Base-by-base conservation (phyloP, 192 early-diverging fungal genomes). In the Phycomyces blakesleeanus region DNA sequence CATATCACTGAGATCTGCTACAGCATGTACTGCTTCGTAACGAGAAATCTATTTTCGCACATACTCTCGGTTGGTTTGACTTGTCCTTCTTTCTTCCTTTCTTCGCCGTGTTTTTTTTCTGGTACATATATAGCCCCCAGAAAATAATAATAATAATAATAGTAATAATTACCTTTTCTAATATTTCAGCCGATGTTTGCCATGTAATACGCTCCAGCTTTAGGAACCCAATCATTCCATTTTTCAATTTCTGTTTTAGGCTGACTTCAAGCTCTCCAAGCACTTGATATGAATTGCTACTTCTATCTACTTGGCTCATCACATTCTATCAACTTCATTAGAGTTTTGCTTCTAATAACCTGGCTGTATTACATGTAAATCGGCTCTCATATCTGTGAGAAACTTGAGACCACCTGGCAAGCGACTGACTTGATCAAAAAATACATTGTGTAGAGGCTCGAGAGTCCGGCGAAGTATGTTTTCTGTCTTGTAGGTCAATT, bases 11-110 rank as follows among this genome's bases (percentile, higher is more conserved):
- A 90, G 91, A 20, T 86, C 83, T 55, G 80, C 78, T 49, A 98
- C 85, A 7, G 90, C 84, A 67, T 98, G 95, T 5, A 98, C 95
- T 0, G 91, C 88, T 69, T 98, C 95, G 69, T 96, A 93, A 57
- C 88, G 74, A 22, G 81, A 83, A 18, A 93, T 79, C 87, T 91
- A 63, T 51, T 44, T 51, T 21, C 22, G 16, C 18, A 27, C 18
- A 16, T 37, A 25, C 11, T 40, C 26, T 37, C 9, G 16, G 37
- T 39, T 40, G 8, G 12, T 1, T 58, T 6, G n/a, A 4, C 12
- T 37, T 37, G n/a, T 22, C 12, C 15, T 41, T n/a, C 5, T 39
- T 22, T 20, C 16, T 16, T 21, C n/a, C n/a, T n/a, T n/a, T n/a
- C n/a, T n/a, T n/a, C n/a, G n/a, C n/a, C n/a, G n/a, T n/a, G n/a